A percentile compares a stretch with the other conserved stretches of the same genome.
phyloP scores from a whole-genome alignment of 805 yeast genomes.

The Saccharomycopsis selenospora region DNA sequence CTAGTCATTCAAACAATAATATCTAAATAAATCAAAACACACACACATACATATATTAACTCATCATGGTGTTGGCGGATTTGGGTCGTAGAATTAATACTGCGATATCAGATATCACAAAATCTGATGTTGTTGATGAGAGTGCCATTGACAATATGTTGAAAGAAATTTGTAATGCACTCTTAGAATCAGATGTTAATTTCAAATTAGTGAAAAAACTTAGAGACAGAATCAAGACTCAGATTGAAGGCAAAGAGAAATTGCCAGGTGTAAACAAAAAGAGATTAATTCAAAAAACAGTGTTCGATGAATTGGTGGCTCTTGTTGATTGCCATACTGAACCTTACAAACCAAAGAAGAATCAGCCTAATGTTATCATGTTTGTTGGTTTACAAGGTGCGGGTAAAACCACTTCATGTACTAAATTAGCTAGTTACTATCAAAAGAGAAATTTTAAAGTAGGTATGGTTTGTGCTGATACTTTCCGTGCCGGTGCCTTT shows the following conservation, averaged over 20 bases:
- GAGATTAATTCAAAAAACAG: slow-evolving; percentile 79
- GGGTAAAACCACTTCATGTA: slow-evolving; percentile 97
- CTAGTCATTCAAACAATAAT: no score
- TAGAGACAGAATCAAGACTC: slow-evolving; percentile 60
- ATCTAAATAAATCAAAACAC: slow-evolving; percentile 4
- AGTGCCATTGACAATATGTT: slow-evolving; percentile 62
- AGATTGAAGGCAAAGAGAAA: slow-evolving; percentile 47
- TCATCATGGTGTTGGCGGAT: slow-evolving; percentile 70
- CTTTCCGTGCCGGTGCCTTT: slow-evolving; percentile 99
- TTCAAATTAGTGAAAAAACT: slow-evolving; percentile 72
- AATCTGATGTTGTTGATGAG: slow-evolving; percentile 52
- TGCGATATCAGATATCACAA: slow-evolving; percentile 60
- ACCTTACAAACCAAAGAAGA: slow-evolving; percentile 81
- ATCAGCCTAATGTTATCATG: slow-evolving; percentile 77
- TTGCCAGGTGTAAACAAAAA: slow-evolving; percentile 59
- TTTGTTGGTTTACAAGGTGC: slow-evolving; percentile 98
- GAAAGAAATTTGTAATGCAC: slow-evolving; percentile 84
- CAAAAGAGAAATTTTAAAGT: slow-evolving; percentile 90
- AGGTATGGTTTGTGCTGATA: slow-evolving; percentile 97
- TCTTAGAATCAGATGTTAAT: slow-evolving; percentile 91
- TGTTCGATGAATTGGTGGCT: slow-evolving; percentile 84
- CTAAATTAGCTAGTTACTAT: slow-evolving; percentile 91
- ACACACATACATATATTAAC: neutral
- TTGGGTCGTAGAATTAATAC: slow-evolving; percentile 68
- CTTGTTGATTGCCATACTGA: slow-evolving; percentile 62